Evolutionary conservation across 1,284 basidiomycete genomes (phyloP).

Genomic region (Cryptococcus wingfieldii): DNA sequence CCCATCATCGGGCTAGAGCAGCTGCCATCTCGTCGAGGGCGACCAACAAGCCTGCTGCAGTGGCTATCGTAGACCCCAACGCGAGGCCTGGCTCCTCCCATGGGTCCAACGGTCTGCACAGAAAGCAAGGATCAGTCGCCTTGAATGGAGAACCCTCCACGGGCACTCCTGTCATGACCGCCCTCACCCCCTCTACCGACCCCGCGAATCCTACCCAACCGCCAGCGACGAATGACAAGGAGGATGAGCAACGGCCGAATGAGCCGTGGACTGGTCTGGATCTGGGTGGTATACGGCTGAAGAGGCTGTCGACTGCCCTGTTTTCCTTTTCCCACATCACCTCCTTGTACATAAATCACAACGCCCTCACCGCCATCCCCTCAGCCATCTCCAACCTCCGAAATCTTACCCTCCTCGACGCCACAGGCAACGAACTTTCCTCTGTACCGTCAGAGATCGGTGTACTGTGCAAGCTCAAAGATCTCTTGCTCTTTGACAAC

Average conservation of each 20-base stretch:
- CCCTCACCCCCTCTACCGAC: conserved; percentile 17
- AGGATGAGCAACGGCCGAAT: conserved; percentile 30
- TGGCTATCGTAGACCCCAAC: conserved; percentile 52
- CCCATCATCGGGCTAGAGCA: conserved; percentile 57
- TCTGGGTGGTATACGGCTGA: conserved; percentile 91
- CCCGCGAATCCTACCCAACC: conserved; percentile 36
- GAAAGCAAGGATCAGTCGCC: conserved; percentile 37
- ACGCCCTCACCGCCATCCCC: conserved; percentile 74
- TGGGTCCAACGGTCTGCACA: conserved; percentile 43
- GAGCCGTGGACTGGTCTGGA: conserved; percentile 83
- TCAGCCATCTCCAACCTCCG: conserved; percentile 78
- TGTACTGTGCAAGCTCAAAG: conserved; percentile 82
- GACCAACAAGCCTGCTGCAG: conserved; percentile 50
- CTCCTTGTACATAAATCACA: conserved; percentile 96
- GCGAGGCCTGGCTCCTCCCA: conserved; percentile 30
- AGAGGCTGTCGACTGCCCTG: conserved; percentile 77
- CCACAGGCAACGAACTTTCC: conserved; percentile 81
- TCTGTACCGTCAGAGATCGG: conserved; percentile 83
- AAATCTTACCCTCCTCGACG: conserved; percentile 84
- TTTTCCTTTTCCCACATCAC: conserved; percentile 92
- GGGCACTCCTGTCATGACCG: conserved; percentile 22
- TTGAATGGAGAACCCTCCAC: conserved; percentile 20
- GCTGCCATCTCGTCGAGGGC: conserved; percentile 56
- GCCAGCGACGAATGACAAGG: conserved; percentile 29
- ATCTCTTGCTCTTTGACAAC: conserved; percentile 95